A percentile compares a stretch with the other conserved stretches of the same genome.
Evolutionary conservation across 2,329 filamentous ascomycete genomes (phyloP).

Genomic region (Ophiostoma tasmaniense): DNA sequence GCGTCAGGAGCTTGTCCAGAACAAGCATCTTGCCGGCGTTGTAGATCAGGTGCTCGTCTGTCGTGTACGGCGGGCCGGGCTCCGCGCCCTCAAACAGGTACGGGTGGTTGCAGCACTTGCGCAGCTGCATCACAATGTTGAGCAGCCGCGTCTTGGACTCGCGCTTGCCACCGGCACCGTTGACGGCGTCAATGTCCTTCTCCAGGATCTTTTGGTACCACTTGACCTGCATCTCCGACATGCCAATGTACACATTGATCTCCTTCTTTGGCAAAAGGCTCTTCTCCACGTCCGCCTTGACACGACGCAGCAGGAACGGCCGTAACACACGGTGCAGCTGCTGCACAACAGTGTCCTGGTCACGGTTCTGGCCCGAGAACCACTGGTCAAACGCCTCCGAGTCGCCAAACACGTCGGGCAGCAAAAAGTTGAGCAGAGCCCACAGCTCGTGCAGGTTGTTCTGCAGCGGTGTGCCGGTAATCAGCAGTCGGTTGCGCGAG

Average conservation of each 20-base stretch:
- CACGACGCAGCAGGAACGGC: constrained; percentile 87
- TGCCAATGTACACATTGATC: constrained; percentile 90
- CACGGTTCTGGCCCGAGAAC: constrained; percentile 84
- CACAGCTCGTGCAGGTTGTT: constrained; percentile 98
- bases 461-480: constrained; percentile 92
- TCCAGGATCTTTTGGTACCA: constrained; percentile 99
- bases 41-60: constrained; percentile 86
- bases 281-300: constrained; percentile 97
- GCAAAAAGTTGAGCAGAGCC: constrained; percentile 91
- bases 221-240: constrained; percentile 98
- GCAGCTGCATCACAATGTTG: constrained; percentile 98
- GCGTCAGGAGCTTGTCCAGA: constrained; percentile 79
- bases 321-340: constrained; percentile 88
- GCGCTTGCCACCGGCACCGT: constrained; percentile 89
- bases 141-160: constrained; percentile 95
- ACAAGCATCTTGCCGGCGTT: constrained; percentile 98
- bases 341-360: constrained; percentile 92
- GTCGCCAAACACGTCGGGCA: constrained; percentile 98
- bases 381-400: constrained; percentile 95
- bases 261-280: constrained; percentile 96
- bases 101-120: constrained; percentile 97
- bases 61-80: constrained; percentile 94
- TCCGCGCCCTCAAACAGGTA: constrained; percentile 97
- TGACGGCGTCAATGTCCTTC: constrained; percentile 98
- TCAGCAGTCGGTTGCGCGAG: constrained; percentile 87